phyloP scores from a whole-genome alignment of 2,329 filamentous ascomycete genomes.

The Fusarium abutilonis region DNA sequence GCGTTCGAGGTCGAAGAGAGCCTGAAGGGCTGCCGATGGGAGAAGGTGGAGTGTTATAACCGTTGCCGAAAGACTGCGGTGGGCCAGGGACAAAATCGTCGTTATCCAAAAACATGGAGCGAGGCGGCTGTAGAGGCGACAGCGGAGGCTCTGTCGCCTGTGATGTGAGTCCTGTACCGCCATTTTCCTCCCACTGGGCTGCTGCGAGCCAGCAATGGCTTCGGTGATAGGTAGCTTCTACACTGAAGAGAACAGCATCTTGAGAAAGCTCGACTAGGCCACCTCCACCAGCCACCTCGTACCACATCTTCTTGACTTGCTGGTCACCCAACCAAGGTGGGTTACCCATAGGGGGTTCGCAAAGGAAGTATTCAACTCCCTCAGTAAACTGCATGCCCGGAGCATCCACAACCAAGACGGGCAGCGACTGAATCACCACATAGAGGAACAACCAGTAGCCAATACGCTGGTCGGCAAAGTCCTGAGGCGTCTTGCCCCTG shows the following conservation, averaged over 20 bases:
- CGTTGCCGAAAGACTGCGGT: slow-evolving; percentile 38
- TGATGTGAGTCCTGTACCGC: slow-evolving; percentile 39
- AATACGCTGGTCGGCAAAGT: slow-evolving; percentile 75
- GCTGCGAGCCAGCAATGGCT: slow-evolving; percentile 66
- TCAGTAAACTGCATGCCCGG: slow-evolving; percentile 74
- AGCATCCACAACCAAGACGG: slow-evolving; percentile 80
- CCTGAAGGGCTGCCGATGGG: slow-evolving; percentile 47
- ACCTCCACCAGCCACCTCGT: slow-evolving; percentile 73
- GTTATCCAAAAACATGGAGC: slow-evolving; percentile 48
- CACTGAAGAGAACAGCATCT: slow-evolving; percentile 69
- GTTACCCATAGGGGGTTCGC: slow-evolving; percentile 76
- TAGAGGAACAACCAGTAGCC: slow-evolving; percentile 88
- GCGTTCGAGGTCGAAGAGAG: slow-evolving; percentile 52
- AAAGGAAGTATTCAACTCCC: slow-evolving; percentile 84
- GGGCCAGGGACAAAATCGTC: slow-evolving; percentile 43
- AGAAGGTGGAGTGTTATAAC: slow-evolving; percentile 41
- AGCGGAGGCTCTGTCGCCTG: slow-evolving; percentile 49
- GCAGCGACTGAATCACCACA: slow-evolving; percentile 78
- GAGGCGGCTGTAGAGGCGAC: slow-evolving; percentile 53
- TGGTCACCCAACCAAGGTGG: slow-evolving; percentile 77
- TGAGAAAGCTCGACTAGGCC: slow-evolving; percentile 67
- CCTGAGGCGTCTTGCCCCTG: slow-evolving; percentile 69
- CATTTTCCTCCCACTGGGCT: slow-evolving; percentile 58
- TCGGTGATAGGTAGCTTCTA: slow-evolving; percentile 68
- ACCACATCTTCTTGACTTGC: slow-evolving; percentile 75